Evolutionary conservation across 148 eudicot species (phyloP), one percentile per base, ranked within the genome.

Genomic region (Vaccinium macrocarpon): DNA sequence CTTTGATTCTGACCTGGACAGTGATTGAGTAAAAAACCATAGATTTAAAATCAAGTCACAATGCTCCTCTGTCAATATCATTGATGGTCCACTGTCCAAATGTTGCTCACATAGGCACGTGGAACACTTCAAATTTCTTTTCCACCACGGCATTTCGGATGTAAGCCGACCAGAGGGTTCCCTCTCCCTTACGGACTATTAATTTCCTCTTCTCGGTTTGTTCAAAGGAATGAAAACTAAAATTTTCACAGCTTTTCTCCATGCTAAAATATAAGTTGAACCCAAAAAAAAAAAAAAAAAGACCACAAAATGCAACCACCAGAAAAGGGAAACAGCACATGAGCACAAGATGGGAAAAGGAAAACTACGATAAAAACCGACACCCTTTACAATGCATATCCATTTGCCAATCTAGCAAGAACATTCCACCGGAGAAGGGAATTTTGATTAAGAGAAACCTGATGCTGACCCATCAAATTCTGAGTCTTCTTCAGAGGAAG

Each of bases 401-500:
- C 78, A 71, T 51, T 11, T 52, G 64, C 78, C 62, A 82, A 70
- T 71, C 32, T 62, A 19, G 51, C 29, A 52, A 51, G 51, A 70
- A 52, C 51, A 35, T 71, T 19, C 51, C 78, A 52, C 66, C 13
- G 25, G 78, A 68, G 55, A 72, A 56, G 23, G 77, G 61, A 35
- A 51, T 81, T 59, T 56, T 53, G 16, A 72, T 55, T 82, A 71
- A 86, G 80, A 49, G 55, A 82, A 32, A 83, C 61, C 75, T 42
- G 46, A 78, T 25, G 48, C 14, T 32, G 83, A 81, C 82, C 48
- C 82, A 83, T 83, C 90, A 84, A n/a, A n/a, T 71, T 88, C 90
- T 18, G 29, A n/a, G 77, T 88, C 90, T 18, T 73, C 85, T 21
- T 88, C 90, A 52, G 90, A 86, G 78, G 90, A 56, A 56, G 48